Conservation (phyloP, 805 yeast species). For the Spathaspora girioi region DNA sequence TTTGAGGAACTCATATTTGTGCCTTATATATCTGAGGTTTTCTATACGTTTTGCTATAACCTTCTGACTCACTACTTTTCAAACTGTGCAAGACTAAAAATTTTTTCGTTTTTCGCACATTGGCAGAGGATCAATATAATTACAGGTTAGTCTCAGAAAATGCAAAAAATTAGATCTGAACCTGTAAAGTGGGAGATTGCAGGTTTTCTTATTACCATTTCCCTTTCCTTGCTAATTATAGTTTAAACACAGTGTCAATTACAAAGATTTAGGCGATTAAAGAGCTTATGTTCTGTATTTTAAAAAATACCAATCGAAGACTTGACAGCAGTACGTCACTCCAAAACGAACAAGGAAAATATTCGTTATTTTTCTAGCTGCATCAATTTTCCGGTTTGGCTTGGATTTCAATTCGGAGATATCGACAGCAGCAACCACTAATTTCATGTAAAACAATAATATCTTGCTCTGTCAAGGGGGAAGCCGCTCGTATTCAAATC, state of each 20-base stretch:
- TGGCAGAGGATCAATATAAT: not conserved
- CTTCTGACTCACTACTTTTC: not conserved
- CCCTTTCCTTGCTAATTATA: not conserved
- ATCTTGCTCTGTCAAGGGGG: no score
- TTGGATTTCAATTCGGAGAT: no score
- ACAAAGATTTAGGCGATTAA: not conserved
- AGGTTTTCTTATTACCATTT: not conserved
- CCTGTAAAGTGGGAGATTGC: not conserved
- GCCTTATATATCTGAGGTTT: not conserved
- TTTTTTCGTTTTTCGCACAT: not conserved
- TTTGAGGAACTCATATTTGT: constrained; percentile 76
- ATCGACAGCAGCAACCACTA: no score
- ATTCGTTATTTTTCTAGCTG: no score
- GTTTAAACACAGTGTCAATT: no score
- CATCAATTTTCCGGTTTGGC: no score
- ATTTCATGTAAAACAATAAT: no score
- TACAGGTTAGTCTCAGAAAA: not conserved
- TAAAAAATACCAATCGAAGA: no score
- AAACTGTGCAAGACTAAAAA: not conserved
- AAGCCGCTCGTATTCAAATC: no score
- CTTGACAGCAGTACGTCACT: no score
- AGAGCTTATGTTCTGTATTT: not conserved
- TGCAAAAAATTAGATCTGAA: not conserved
- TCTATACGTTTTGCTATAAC: not conserved
- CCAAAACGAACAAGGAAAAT: no score